phyloP scores from a whole-genome alignment of 2,329 filamentous ascomycete species.

The Ciborinia camelliae region DNA sequence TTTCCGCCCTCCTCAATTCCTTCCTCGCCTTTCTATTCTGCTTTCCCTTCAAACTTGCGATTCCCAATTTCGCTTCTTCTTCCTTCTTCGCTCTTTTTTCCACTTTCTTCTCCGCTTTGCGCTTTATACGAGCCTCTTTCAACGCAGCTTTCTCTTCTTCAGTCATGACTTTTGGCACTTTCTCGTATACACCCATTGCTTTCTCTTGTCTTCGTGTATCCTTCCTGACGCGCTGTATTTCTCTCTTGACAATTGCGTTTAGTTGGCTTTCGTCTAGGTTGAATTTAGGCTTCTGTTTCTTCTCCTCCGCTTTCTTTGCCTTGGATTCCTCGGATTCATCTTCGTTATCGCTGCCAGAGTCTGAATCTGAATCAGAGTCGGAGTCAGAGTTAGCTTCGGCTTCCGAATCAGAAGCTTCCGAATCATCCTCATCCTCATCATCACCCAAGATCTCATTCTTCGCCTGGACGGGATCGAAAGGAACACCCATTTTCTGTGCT shows the following conservation, averaged over 20 bases:
- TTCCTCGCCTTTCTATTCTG: constrained; percentile 12
- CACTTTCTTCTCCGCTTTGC: constrained; percentile 14
- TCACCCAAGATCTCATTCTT: constrained; percentile 28
- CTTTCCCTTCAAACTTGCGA: constrained; percentile 16
- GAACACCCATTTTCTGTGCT: constrained; percentile 26
- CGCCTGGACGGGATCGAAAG: constrained; percentile 30
- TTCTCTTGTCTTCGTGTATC: constrained; percentile 14
- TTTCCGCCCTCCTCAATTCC: constrained; percentile 20
- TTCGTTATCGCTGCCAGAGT: background rate
- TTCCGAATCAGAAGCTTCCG: constrained; percentile 17
- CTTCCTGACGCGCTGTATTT: constrained; percentile 15
- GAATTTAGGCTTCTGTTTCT: constrained; percentile 14
- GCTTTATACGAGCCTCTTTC: constrained; percentile 10
- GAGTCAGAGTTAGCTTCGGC: constrained; percentile 19
- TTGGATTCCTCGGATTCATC: background rate
- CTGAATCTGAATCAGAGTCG: constrained; percentile 14
- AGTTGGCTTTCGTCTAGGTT: constrained; percentile 14
- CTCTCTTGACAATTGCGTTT: constrained; percentile 19
- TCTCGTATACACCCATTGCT: constrained; percentile 15
- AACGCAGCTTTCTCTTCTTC: constrained; percentile 18
- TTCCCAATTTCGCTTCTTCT: constrained; percentile 9
- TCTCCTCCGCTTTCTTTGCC: constrained; percentile 12
- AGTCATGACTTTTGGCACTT: constrained; percentile 3
- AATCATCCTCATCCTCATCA: constrained; percentile 19
- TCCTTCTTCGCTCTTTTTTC: constrained; percentile 17